Conservation (phyloP, 2,329 filamentous ascomycete genomes). For the Talaromyces sp. region DNA sequence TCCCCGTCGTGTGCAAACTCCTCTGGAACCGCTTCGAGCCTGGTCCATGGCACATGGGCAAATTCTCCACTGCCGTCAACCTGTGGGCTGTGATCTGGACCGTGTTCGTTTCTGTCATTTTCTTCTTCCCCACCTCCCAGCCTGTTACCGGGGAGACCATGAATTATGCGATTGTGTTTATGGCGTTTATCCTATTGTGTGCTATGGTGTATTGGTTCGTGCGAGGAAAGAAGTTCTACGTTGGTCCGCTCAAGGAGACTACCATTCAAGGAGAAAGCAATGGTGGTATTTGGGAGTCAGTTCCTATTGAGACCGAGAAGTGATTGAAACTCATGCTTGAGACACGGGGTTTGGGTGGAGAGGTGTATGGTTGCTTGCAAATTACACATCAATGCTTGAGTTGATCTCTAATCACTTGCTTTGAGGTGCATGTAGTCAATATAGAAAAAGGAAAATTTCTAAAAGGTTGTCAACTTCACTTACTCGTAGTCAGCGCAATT, state of each 20-base stretch:
- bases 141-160: conserved; percentile 49
- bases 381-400: background rate
- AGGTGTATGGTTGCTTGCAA: background rate
- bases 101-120: conserved; percentile 53
- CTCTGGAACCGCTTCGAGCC: conserved; percentile 48
- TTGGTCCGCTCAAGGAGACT: conserved; percentile 19
- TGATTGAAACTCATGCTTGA: background rate
- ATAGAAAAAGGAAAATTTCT: background rate
- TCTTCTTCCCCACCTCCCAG: conserved; percentile 50
- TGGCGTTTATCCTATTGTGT: conserved; percentile 18
- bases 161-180: conserved; percentile 21
- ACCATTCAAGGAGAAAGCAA: conserved; percentile 12
- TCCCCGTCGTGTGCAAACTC: conserved; percentile 56
- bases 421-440: background rate
- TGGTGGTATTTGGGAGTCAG: conserved; percentile 10
- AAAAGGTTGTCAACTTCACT: background rate
- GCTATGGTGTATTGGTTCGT: conserved; percentile 17
- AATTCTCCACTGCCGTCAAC: conserved; percentile 43
- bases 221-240: conserved; percentile 18
- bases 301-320: conserved; percentile 11
- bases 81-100: conserved; percentile 53
- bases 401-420: background rate
- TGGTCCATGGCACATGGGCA: conserved; percentile 54
- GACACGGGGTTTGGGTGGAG: no score
- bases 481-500: background rate